phyloP scores from a whole-genome alignment of 352 stramenopile species.

The Pythium grandisporangium region DNA sequence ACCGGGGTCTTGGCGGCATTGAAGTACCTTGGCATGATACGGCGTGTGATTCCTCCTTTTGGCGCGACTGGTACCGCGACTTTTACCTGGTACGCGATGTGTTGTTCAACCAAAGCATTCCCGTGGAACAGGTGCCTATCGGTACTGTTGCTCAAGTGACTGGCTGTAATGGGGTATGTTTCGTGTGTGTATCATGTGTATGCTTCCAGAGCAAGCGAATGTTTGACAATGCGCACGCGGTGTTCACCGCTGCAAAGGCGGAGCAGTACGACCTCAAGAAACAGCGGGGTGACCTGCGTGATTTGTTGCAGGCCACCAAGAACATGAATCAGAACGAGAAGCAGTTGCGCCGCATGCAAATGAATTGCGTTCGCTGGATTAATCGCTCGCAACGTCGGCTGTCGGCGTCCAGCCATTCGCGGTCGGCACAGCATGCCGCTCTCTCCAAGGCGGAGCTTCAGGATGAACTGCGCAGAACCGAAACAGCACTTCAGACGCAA shows the following conservation, averaged over 20 bases:
- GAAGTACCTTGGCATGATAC: too few species aligned
- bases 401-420: conserved; percentile 19
- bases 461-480: conserved; percentile 27
- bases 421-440: conserved; percentile 24
- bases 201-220: conserved; percentile 16
- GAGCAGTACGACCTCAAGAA: conserved; percentile 36
- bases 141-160: too few species aligned
- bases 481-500: conserved; percentile 26
- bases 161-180: too few species aligned
- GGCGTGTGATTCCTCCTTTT: conserved; percentile 23
- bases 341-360: conserved; percentile 32
- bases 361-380: conserved; percentile 63
- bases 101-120: too few species aligned
- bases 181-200: too few species aligned
- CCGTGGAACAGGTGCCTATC: too few species aligned
- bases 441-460: conserved; percentile 38
- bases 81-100: conserved; percentile 37
- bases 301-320: conserved; percentile 37
- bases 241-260: conserved; percentile 26
- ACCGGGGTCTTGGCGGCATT: too few species aligned
- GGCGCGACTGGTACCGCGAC: conserved; percentile 44
- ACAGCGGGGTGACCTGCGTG: conserved; percentile 32
- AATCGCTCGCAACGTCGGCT: conserved; percentile 46
- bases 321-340: conserved; percentile 38
- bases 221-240: conserved; percentile 20